These are phyloP conservation scores for Alternaria hordeiaustralica DNA, from an alignment of 2,329 filamentous ascomycete genomes.

Conservation along the genomic window DNA sequence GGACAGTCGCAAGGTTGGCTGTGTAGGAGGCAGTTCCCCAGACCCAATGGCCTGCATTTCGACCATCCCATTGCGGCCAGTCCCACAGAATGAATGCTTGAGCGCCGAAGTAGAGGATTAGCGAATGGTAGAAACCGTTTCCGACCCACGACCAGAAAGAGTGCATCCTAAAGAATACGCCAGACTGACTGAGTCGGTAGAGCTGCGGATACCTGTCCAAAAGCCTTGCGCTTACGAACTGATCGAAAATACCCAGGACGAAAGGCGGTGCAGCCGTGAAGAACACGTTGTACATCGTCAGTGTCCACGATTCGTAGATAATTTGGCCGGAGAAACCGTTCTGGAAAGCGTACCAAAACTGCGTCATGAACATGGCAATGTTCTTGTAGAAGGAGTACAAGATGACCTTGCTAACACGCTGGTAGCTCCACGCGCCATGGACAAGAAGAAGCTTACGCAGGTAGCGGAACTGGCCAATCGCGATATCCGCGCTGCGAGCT, in stretches of 20 bases:
- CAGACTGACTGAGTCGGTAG: slow-evolving; percentile 90
- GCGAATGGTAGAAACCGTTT: slow-evolving; percentile 94
- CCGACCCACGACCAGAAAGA: slow-evolving; percentile 92
- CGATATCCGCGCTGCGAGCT: slow-evolving; percentile 91
- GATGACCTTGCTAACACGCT: slow-evolving; percentile 95
- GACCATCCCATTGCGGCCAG: slow-evolving; percentile 77
- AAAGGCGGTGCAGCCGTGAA: slow-evolving; percentile 95
- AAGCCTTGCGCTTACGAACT: slow-evolving; percentile 92
- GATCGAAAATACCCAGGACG: slow-evolving; percentile 94
- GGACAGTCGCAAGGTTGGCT: slow-evolving; percentile 87
- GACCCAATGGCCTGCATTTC: slow-evolving; percentile 91
- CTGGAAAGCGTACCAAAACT: slow-evolving; percentile 98
- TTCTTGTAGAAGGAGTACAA: slow-evolving; percentile 99
- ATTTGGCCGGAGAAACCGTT: slow-evolving; percentile 97
- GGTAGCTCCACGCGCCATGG: slow-evolving; percentile 97
- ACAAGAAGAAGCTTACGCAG: slow-evolving; percentile 92
- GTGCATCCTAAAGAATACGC: slow-evolving; percentile 90
- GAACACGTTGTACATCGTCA: slow-evolving; percentile 99
- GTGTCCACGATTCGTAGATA: slow-evolving; percentile 98
- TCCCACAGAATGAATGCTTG: slow-evolving; percentile 84
- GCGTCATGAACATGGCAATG: slow-evolving; percentile 97
- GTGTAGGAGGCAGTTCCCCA: slow-evolving; percentile 97
- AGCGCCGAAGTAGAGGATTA: slow-evolving; percentile 87
- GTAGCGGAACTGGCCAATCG: slow-evolving; percentile 94
- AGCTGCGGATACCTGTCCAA: slow-evolving; percentile 96